phyloP scores from a whole-genome alignment of 2,329 filamentous ascomycete genomes.

The Zasmidium angulare region DNA sequence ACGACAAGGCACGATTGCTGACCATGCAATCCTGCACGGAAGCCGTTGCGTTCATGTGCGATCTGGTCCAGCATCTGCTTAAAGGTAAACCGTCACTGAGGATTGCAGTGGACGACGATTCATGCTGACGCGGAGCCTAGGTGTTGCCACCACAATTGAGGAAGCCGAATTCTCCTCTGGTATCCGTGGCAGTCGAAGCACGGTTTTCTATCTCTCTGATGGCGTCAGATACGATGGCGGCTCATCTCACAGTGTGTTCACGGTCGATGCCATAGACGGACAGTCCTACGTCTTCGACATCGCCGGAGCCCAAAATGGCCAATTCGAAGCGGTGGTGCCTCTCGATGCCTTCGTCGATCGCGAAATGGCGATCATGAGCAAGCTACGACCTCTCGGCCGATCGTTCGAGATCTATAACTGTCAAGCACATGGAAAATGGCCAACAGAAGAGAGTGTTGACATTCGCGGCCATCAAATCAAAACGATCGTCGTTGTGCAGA shows the following conservation, averaged over 20 bases:
- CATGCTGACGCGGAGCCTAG: no score
- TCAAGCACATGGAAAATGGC: no score
- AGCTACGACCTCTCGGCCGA: background rate
- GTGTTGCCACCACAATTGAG: constrained; percentile 4
- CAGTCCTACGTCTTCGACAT: constrained; percentile 5
- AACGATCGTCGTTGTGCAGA: no score
- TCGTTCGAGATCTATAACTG: no score
- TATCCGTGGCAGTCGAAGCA: background rate
- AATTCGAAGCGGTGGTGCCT: background rate
- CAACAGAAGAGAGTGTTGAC: background rate
- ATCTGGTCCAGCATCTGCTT: constrained; percentile 12
- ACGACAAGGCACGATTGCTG: constrained; percentile 10
- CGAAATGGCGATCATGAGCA: background rate
- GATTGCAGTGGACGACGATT: no score
- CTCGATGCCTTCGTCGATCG: background rate
- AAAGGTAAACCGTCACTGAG: no score
- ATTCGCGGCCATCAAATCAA: background rate
- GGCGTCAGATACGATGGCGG: background rate
- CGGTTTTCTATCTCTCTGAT: background rate
- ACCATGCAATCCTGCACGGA: constrained; percentile 10
- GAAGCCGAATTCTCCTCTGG: background rate
- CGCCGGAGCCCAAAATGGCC: constrained; percentile 1
- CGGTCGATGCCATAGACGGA: constrained; percentile 2
- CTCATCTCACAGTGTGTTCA: background rate
- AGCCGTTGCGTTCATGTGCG: constrained; percentile 2